Conservation (phyloP, 768 basidiomycete genomes). For the Xerocomellus amylosporus region DNA sequence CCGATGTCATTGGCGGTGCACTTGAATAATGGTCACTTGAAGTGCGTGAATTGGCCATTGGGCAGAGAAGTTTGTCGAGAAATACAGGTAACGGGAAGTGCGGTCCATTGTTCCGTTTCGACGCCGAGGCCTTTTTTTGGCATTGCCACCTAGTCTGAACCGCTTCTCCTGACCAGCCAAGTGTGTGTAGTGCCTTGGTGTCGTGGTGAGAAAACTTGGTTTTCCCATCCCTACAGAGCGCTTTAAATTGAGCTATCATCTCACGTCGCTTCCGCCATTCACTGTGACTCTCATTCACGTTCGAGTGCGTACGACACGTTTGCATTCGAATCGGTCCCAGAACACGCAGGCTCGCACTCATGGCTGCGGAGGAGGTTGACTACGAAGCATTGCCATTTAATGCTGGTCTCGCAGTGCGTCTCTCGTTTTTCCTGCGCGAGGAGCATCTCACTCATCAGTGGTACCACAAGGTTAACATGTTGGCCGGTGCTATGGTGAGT, state of each 20-base stretch:
- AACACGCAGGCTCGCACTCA: conserved; percentile 18
- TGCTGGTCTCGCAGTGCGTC: conserved; percentile 67
- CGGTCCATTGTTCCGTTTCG: conserved; percentile 5
- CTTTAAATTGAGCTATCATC: neutral
- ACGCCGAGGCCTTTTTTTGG: neutral
- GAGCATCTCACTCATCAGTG: conserved; percentile 15
- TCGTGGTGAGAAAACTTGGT: conserved; percentile 6
- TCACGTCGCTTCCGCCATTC: neutral
- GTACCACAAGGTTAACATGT: conserved; percentile 79
- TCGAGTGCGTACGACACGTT: conserved; percentile 6
- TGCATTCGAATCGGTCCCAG: conserved; percentile 4
- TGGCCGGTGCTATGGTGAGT: conserved; percentile 92
- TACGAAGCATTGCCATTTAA: conserved; percentile 72
- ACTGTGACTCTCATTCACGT: neutral
- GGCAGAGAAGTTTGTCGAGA: neutral
- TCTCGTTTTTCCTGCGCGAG: conserved; percentile 6
- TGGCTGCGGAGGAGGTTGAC: conserved; percentile 51
- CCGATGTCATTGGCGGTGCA: neutral
- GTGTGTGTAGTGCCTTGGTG: neutral
- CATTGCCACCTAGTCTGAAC: neutral
- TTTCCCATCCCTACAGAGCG: conserved; percentile 4
- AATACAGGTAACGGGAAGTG: neutral
- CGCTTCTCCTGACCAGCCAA: neutral
- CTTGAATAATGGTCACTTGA: neutral
- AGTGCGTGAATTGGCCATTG: no score